Percentiles rank a stretch among this genome's conserved stretches.
Conservation (phyloP, 192 early-diverging fungal species). For the Entomortierella chlamydospora region DNA sequence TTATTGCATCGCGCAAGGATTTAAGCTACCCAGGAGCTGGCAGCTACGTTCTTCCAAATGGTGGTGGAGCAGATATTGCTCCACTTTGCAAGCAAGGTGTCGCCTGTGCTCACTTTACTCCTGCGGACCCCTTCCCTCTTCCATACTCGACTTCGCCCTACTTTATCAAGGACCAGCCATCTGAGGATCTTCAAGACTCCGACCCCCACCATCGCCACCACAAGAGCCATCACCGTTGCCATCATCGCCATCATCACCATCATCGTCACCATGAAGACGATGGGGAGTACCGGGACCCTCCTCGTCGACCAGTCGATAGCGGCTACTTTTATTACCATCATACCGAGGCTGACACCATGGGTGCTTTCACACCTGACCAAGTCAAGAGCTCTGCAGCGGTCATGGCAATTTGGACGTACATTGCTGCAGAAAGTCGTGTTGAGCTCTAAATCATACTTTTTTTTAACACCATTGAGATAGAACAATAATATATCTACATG, state of each 20-base stretch:
- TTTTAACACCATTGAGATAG: too few relatives aligned
- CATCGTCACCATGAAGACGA: slow-evolving; percentile 1
- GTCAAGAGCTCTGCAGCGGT: slow-evolving; percentile 67
- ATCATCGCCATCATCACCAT: slow-evolving; percentile 26
- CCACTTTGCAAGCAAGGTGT: slow-evolving; percentile 66
- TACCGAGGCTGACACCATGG: slow-evolving; percentile 63
- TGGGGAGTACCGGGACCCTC: slow-evolving; percentile 8
- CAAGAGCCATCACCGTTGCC: slow-evolving; percentile 5
- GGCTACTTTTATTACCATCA: slow-evolving; percentile 74
- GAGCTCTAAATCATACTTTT: slow-evolving; percentile 22
- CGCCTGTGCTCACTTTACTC: slow-evolving; percentile 63
- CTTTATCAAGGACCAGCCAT: slow-evolving; percentile 8
- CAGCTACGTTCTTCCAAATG: slow-evolving; percentile 52
- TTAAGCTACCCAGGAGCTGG: slow-evolving; percentile 52
- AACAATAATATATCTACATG: too few relatives aligned
- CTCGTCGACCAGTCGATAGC: slow-evolving; percentile 40
- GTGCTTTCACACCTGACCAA: slow-evolving; percentile 63
- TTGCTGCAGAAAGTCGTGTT: slow-evolving; percentile 60
- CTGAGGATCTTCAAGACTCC: not conserved
- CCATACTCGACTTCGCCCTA: slow-evolving; percentile 50
- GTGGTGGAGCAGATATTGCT: slow-evolving; percentile 64
- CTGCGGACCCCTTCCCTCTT: slow-evolving; percentile 58
- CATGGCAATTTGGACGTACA: slow-evolving; percentile 69
- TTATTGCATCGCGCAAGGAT: slow-evolving; percentile 52
- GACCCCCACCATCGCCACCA: not conserved